Evolutionary conservation across 805 yeast genomes (phyloP), one percentile per base, ranked within the genome.

Genomic region (Pichia ethanolica): DNA sequence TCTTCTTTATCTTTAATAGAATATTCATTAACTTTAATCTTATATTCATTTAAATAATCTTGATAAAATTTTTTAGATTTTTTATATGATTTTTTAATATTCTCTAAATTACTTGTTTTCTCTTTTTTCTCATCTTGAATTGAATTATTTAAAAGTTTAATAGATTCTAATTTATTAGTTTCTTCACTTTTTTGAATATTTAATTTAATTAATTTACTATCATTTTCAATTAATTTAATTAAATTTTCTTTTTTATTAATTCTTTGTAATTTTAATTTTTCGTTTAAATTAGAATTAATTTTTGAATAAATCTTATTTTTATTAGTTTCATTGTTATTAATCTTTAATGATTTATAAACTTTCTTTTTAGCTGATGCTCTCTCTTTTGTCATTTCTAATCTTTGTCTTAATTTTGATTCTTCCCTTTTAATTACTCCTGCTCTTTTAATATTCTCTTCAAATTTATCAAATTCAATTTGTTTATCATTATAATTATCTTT

Each of bases 1-100:
- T 67, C 71, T 8, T 71, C 63, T 34, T 68, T 69, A 46, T 70
- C 72, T 45, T 70, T 70, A 45, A 68, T 69, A 27, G 68, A 65
- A 39, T 71, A 71, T 27, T 65, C 63, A 10, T 51, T 58, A 25
- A 71, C 64, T 10, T 71, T 68, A 10, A 55, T 59, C 6, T 63
- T 61, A 53, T 71, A 76, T 10, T 61, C 65, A 10, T 61, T 54
- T 30, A 58, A 52, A 32, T 57, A 54, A 6, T 47, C 43, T 5
- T 51, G 52, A 35, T 56, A 61, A 1, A 52, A 53, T 25, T 53
- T 57, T 39, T 65, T 66, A 9, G 59, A 42, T 14, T 49, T 49
- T 30, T 45, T 51, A 44, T 53, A 55, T 7, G 43, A 28, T 11
- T 27, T 35, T 37, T 56, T 55, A 27, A 56, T 26, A 28, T 51